phyloP scores from a whole-genome alignment of 75 land plant genomes.

The Picea glauca region DNA sequence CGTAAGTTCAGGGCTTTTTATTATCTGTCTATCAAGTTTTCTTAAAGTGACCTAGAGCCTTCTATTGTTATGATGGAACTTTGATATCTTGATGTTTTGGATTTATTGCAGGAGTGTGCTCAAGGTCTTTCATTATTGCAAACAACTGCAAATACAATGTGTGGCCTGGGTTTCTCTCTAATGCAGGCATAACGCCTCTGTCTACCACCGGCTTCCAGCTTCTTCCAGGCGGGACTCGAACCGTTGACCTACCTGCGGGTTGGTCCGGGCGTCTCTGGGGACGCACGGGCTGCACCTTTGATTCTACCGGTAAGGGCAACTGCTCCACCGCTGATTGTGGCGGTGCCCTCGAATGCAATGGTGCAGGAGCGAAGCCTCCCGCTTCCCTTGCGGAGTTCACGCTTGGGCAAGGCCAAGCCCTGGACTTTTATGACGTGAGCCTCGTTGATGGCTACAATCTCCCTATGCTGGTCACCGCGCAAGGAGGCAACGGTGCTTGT shows the following conservation, averaged over 20 bases:
- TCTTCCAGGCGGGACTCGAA: slow-evolving; percentile 9
- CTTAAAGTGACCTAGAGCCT: no score
- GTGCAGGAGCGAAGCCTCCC: slow-evolving; percentile 57
- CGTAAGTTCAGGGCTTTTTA: no score
- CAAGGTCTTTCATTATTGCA: slow-evolving; percentile 7
- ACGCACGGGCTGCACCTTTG: slow-evolving; percentile 50
- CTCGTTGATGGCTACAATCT: slow-evolving; percentile 91
- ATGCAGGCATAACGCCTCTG: slow-evolving; percentile 15
- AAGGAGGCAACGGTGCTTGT: slow-evolving; percentile 36
- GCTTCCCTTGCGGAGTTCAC: slow-evolving; percentile 73
- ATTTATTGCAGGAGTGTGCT: slow-evolving; percentile 1
- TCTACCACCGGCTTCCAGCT: slow-evolving; percentile 54
- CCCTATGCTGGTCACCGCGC: slow-evolving; percentile 41
- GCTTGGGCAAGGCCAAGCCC: slow-evolving; percentile 37
- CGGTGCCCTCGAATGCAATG: slow-evolving; percentile 34
- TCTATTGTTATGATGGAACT: no score
- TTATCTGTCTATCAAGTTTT: no score
- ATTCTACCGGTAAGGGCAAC: slow-evolving; percentile 30
- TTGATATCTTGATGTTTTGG: no score
- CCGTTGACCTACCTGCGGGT: slow-evolving; percentile 26
- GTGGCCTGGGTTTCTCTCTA: slow-evolving; percentile 45
- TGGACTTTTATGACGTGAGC: slow-evolving; percentile 88
- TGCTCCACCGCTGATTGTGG: slow-evolving; percentile 74
- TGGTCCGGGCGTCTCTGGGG: slow-evolving; percentile 88
- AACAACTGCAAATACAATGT: slow-evolving; percentile 43